Evolutionary conservation across 805 yeast species (phyloP), one percentile per base, ranked within the genome.

Genomic region (Yamadazyma tumulicola): DNA sequence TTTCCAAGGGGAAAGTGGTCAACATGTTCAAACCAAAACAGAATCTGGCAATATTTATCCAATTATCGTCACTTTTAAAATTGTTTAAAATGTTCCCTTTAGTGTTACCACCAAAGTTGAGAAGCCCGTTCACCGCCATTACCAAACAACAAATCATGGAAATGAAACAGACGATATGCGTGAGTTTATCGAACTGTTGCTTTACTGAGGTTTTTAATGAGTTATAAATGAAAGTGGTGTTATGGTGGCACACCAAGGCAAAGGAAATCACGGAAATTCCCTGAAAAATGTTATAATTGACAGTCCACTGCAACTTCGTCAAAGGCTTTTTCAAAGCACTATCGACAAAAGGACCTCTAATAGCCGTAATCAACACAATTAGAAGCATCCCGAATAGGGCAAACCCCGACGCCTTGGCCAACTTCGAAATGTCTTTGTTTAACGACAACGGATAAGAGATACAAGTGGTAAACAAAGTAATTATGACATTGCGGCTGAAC

Each of bases 191-290:
- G 53, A 89, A 89, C 42, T 89, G 69, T 42, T 78, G 80, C 46
- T 87, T 53, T 3, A 95, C 79, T 5, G 95, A 91, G 14, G 74
- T 75, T 44, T 73, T 74, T 51, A 91, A 71, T 0, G 96, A 86
- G 52, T 85, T 86, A 63, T 81, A 89, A 28, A 89, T 91, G 51
- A 89, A 83, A 19, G 91, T 77, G 0, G 97, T 87, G 55, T 89
- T 89, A 57, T 89, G 97, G 53, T 89, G 97, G 53, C 97, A 89
- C 3, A 89, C 97, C 45, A 91, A 72, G 2, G 97, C 97, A 64
- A 89, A 89, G 1, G 96, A 87, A 20, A 89, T 86, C 32, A 89
- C 95, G n/a, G 93, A 81, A 18, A 89, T 78, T 2, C 96, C 96
- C 57, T 89, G 95, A 54, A 89, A 86, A 3, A 89, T 62, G 26